Percentiles rank a stretch among this genome's conserved stretches.
phyloP scores from a whole-genome alignment of 2,329 filamentous ascomycete genomes.

The Knoxdaviesia capensis region DNA sequence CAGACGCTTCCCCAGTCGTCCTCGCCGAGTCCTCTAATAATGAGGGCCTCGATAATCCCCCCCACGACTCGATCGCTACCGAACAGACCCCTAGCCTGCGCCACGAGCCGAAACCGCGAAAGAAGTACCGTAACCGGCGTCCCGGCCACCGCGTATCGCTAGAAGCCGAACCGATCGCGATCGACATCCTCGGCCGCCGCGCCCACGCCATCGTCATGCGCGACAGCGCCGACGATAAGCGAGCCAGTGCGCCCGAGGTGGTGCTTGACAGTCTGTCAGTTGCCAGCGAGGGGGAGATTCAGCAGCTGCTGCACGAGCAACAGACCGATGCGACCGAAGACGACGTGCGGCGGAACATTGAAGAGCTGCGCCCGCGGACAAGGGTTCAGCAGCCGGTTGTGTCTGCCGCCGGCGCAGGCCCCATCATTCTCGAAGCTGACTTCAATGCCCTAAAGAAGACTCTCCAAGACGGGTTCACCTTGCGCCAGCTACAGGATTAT shows the following conservation, averaged over 20 bases:
- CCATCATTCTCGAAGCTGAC: slow-evolving; percentile 7
- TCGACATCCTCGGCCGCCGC: slow-evolving; percentile 14
- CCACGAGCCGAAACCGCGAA: too few relatives aligned
- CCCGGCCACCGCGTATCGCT: slow-evolving; percentile 2
- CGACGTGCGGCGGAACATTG: slow-evolving; percentile 23
- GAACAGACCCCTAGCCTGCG: too few relatives aligned
- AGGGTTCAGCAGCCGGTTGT: too few relatives aligned
- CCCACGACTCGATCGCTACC: too few relatives aligned
- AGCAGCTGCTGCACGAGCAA: slow-evolving; percentile 12
- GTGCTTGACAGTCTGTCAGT: slow-evolving; percentile 4
- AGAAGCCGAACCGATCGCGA: slow-evolving; percentile 7
- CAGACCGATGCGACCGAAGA: slow-evolving; percentile 9
- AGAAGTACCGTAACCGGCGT: too few relatives aligned
- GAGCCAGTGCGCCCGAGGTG: not conserved
- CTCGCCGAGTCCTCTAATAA: too few relatives aligned
- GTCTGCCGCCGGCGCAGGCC: too few relatives aligned
- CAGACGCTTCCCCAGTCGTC: too few relatives aligned
- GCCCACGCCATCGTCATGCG: slow-evolving; percentile 27
- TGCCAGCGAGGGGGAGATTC: slow-evolving; percentile 11
- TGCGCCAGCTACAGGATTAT: slow-evolving; percentile 23
- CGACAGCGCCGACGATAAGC: slow-evolving; percentile 8
- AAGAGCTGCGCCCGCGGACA: slow-evolving; percentile 22
- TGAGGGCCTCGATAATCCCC: too few relatives aligned
- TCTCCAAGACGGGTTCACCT: slow-evolving; percentile 25
- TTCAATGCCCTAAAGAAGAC: slow-evolving; percentile 18